Conservation (phyloP, 768 basidiomycete genomes). For the Phanerodontia chrysosporium region DNA sequence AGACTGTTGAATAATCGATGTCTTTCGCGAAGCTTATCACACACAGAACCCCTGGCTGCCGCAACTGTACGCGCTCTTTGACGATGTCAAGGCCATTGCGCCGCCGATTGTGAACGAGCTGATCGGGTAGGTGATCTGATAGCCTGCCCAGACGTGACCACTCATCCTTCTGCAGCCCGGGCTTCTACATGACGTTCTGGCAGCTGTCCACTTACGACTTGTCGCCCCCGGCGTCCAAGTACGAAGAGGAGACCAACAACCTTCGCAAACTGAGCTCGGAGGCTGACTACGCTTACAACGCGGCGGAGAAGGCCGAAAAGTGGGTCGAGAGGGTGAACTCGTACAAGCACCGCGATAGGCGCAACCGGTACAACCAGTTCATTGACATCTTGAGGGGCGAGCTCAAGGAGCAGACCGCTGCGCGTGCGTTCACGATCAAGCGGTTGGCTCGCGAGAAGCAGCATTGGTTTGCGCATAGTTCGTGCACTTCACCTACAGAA, state of each 20-base stretch:
- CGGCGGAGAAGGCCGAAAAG: slow-evolving; percentile 72
- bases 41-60: slow-evolving; percentile 75
- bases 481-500: slow-evolving; percentile 15
- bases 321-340: slow-evolving; percentile 55
- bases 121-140: slow-evolving; percentile 56
- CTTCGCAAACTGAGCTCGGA: slow-evolving; percentile 60
- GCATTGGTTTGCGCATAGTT: slow-evolving; percentile 77
- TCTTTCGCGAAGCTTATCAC: background rate
- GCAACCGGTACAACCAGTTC: slow-evolving; percentile 64
- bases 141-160: background rate
- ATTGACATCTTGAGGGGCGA: slow-evolving; percentile 60
- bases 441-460: slow-evolving; percentile 73
- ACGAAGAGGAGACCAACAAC: slow-evolving; percentile 70
- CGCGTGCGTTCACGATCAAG: slow-evolving; percentile 70
- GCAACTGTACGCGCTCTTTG: slow-evolving; percentile 66
- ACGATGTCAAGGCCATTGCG: slow-evolving; percentile 68
- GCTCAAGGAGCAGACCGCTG: slow-evolving; percentile 70
- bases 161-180: slow-evolving; percentile 52
- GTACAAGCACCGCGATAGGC: slow-evolving; percentile 50
- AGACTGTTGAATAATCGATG: background rate
- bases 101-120: slow-evolving; percentile 60
- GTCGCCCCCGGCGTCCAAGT: slow-evolving; percentile 67
- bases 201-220: slow-evolving; percentile 91
- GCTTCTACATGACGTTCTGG: slow-evolving; percentile 97
- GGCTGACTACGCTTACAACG: slow-evolving; percentile 58